Evolutionary conservation across 129 eudicot species (phyloP), one percentile per base, ranked within the genome.

Genomic region (Tagetes patula): DNA sequence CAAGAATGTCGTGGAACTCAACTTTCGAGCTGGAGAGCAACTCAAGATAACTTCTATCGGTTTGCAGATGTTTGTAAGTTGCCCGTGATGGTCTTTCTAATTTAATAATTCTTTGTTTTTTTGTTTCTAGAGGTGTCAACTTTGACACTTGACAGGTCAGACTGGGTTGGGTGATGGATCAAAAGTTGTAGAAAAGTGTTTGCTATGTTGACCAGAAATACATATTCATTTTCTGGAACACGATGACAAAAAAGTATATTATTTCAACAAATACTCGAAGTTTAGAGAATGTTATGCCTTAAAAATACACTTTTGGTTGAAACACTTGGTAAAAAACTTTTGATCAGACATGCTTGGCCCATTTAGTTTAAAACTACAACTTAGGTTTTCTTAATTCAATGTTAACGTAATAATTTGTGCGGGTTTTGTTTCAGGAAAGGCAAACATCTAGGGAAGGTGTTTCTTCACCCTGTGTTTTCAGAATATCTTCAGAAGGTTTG

Each of bases 41-140:
- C 97, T 95, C 76, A 95, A 95, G 85, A 95, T 95, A 70, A 89
- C 99, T 81, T 84, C 99, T 40, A 91, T 95, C 70, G 99, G 99
- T 77, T 79, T 95, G 38, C 91, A 95, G 90, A 95, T 95, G 99
- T 95, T 95, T 95, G 99, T 95, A 87, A 88, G 99, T 86, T 49
- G 20, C 72, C 8, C 33, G 8, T 76, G 37, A 46, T 48, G 20
- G 43, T 60, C 36, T 9, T 67, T 53, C 52, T 65, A 71, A 32
- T 30, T 31, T 3, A 39, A 3, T 20, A 54, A 13, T 2, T 56
- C 4, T 1, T 0, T 36, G 1, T 36, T 36, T 8, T 10, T 12
- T 9, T 1, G 39, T 58, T 31, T 10, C 1, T 58, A 58, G n/a
- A 8, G 38, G 39, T 37, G 43, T 20, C 27, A 55, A 30, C 2